phyloP scores from a whole-genome alignment of 805 yeast species.

The Metschnikowia shivogae region DNA sequence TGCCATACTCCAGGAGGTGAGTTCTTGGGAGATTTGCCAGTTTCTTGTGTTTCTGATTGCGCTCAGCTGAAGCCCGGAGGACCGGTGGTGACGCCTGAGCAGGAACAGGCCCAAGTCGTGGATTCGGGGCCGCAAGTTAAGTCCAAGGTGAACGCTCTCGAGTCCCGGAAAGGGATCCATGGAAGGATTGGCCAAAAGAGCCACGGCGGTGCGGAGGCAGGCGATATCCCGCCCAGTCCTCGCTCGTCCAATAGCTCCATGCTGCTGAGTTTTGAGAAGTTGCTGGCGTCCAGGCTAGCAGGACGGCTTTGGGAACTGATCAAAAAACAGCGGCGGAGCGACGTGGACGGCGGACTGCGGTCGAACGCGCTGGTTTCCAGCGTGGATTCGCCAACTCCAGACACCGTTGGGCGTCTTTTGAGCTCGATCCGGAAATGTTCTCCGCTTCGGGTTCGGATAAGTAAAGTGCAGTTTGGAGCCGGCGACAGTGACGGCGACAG shows the following conservation, averaged over 20 bases:
- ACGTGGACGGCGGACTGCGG: not conserved
- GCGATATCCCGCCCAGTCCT: not conserved
- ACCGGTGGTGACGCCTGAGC: too few species aligned
- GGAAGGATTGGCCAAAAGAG: not conserved
- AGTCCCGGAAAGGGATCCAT: not conserved
- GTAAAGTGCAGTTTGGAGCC: not conserved
- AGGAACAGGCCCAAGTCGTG: not conserved
- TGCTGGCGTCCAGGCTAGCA: slow-evolving; percentile 1
- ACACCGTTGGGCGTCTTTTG: not conserved
- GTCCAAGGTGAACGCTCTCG: not conserved
- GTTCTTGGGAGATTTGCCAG: not conserved
- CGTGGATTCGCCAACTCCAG: not conserved
- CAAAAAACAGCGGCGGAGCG: not conserved
- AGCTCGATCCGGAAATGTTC: not conserved
- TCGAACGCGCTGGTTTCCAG: not conserved
- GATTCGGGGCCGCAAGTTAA: not conserved
- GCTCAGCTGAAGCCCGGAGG: not conserved
- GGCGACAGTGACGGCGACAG: not conserved
- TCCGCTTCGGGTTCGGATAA: not conserved
- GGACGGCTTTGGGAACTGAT: not conserved
- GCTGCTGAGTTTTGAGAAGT: not conserved
- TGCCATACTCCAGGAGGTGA: too few species aligned
- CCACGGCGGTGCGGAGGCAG: not conserved
- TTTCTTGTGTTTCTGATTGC: not conserved
- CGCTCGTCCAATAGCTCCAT: not conserved